A percentile compares a stretch with the other conserved stretches of the same genome.
Conservation (phyloP, 805 yeast genomes). For the Ogataea neopini region DNA sequence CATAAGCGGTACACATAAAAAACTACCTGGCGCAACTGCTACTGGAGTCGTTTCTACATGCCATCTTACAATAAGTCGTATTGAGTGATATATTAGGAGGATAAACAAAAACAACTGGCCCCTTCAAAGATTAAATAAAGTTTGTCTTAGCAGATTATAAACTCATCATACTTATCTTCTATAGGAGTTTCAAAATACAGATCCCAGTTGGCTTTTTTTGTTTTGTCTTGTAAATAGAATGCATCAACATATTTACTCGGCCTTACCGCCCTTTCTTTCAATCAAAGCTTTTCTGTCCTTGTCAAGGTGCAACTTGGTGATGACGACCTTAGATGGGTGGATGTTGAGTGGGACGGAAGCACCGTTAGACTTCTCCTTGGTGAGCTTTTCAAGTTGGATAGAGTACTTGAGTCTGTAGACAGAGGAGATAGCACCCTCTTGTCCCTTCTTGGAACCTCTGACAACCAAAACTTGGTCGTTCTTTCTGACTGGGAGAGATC, state of each 20-base stretch:
- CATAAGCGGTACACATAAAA: neutral
- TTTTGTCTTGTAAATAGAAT: conserved; percentile 8
- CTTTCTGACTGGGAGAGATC: conserved; percentile 95
- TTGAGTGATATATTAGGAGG: conserved; percentile 4
- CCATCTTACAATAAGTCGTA: too few relatives aligned
- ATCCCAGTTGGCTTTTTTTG: conserved; percentile 8
- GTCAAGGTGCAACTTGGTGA: conserved; percentile 97
- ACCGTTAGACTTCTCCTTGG: conserved; percentile 98
- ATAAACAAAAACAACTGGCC: neutral
- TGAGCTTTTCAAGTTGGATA: conserved; percentile 94
- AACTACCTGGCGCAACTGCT: too few relatives aligned
- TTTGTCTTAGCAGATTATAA: conserved; percentile 17
- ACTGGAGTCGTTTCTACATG: too few relatives aligned
- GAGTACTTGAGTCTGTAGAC: conserved; percentile 99
- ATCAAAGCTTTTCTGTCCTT: conserved; percentile 98
- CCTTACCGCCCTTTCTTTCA: conserved; percentile 96
- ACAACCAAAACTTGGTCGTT: conserved; percentile 94
- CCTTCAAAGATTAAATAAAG: conserved; percentile 8
- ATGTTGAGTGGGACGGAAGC: conserved; percentile 96
- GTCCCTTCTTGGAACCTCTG: conserved; percentile 99
- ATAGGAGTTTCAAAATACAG: conserved; percentile 9
- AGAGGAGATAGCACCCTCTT: conserved; percentile 96
- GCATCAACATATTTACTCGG: conserved; percentile 59
- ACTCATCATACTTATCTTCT: conserved; percentile 9
- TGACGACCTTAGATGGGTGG: conserved; percentile 98